Base-by-base conservation (phyloP, 2,329 filamentous ascomycete genomes). In the Cladosporium sp. region DNA sequence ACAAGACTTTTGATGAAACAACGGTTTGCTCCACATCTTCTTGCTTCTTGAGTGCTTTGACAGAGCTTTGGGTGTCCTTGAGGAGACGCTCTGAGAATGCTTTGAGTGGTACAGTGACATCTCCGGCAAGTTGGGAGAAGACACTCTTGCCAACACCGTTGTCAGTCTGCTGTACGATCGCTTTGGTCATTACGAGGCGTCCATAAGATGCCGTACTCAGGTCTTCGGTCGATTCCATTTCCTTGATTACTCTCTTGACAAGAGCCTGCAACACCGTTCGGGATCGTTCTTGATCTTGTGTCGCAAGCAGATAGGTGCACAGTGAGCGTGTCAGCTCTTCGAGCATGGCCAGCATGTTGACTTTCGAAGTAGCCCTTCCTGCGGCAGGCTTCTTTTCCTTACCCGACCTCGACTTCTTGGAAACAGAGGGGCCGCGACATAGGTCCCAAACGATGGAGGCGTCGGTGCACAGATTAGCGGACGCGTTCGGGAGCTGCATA, bases 271-370 rank as follows among this genome's bases (percentile, higher is more conserved):
- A 26, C 36, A 57, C 26, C 4, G 44, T 36, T 15, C 61, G 66
- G n/a, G 68, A 70, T 14, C 68, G 68, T 28, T 68, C 67, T 62
- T 72, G 70, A 15, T 72, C 69, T 55, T 68, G 67, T 4, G 68
- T 71, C 12, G 64, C 60, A 3, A 71, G 41, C 7, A 71, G 59
- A 38, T 69, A 69, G 24, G 57, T 41, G 36, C 65, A 30, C 28
- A 65, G 32, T 18, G 54, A 41, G 26, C 44, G 59, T 26, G 58
- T 51, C 6, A 70, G 58, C 24, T 67, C 59, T 24, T 64, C 67
- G 11, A 70, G 59, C 14, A 66, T 36, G 12, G 36, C 59, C 15
- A 63, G 18, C n/a, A 49, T 51, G 3, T 38, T 12, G 34, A 52
- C 15, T 26, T 41, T 24, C 34, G 36, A 52, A 14, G 32, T 28